phyloP scores from a whole-genome alignment of 2,329 filamentous ascomycete species.

The Pyrenochaeta sp. region DNA sequence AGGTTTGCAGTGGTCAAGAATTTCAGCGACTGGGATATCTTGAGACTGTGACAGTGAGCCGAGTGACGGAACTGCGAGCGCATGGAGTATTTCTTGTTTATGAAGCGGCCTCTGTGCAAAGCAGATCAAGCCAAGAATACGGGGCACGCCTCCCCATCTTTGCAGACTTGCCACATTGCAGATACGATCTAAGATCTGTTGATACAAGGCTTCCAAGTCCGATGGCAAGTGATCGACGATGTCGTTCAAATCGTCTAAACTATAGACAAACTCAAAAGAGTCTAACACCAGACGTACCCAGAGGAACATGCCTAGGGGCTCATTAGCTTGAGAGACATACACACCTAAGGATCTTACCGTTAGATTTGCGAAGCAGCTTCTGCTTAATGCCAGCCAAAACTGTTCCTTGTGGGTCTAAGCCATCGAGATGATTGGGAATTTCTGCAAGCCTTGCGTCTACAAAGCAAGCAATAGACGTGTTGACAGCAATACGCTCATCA shows the following conservation, averaged over 20 bases:
- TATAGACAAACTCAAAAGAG: slow-evolving; percentile 9
- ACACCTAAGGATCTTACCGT: slow-evolving; percentile 6
- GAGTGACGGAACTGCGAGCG: slow-evolving; percentile 3
- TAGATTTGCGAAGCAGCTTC: slow-evolving; percentile 7
- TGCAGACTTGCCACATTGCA: slow-evolving; percentile 4
- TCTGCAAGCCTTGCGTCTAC: slow-evolving; percentile 12
- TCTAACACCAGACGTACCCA: slow-evolving; percentile 19
- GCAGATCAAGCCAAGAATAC: slow-evolving; percentile 25
- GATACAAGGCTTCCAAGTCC: slow-evolving; percentile 10
- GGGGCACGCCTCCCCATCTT: slow-evolving; percentile 4
- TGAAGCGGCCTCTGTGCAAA: slow-evolving; percentile 15
- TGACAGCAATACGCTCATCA: slow-evolving; percentile 7
- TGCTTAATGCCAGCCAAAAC: slow-evolving; percentile 6
- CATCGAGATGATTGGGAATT: slow-evolving; percentile 7
- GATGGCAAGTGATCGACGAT: slow-evolving; percentile 18
- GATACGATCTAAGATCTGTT: slow-evolving; percentile 9
- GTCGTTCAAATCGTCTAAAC: slow-evolving; percentile 1
- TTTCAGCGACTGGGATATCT: slow-evolving; percentile 10
- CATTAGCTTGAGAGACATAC: background rate
- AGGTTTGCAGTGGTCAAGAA: slow-evolving; percentile 34
- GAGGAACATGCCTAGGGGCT: slow-evolving; percentile 20
- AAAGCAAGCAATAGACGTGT: slow-evolving; percentile 9
- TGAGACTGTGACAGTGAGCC: slow-evolving; percentile 6
- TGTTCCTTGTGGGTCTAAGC: slow-evolving; percentile 9
- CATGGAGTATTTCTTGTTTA: slow-evolving; percentile 14